Evolutionary conservation across 495 filamentous ascomycete genomes (phyloP).

Genomic region (Lasiosphaeriaceae sp.): DNA sequence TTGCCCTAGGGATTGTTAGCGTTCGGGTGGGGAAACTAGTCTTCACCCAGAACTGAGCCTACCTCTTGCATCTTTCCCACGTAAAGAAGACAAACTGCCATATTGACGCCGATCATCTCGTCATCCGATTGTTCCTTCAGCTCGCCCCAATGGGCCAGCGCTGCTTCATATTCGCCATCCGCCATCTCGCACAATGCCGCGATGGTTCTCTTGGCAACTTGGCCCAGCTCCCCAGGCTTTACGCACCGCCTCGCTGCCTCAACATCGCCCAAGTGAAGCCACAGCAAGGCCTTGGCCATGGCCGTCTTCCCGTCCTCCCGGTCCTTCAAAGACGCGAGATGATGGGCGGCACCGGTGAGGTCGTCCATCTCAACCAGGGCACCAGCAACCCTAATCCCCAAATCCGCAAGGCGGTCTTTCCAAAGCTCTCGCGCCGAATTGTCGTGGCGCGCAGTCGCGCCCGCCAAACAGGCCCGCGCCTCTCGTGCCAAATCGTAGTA

Average conservation of each 20-base stretch:
- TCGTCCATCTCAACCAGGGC: constrained; percentile 90
- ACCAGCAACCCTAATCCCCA: constrained; percentile 75
- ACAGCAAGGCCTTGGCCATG: constrained; percentile 59
- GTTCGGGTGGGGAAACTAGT: neutral
- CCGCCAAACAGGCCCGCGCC: constrained; percentile 53
- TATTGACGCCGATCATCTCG: constrained; percentile 69
- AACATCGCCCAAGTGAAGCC: constrained; percentile 72
- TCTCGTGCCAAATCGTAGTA: constrained; percentile 86
- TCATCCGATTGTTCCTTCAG: constrained; percentile 44
- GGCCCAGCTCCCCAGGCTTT: constrained; percentile 15
- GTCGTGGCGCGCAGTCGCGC: constrained; percentile 31
- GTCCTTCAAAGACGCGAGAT: constrained; percentile 50
- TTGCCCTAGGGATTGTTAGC: constrained; percentile 44
- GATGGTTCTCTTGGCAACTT: constrained; percentile 40
- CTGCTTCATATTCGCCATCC: constrained; percentile 66
- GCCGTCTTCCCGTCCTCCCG: constrained; percentile 31
- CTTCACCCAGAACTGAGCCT: constrained; percentile 14
- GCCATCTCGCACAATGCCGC: constrained; percentile 69
- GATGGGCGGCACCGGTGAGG: constrained; percentile 65
- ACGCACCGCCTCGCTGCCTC: constrained; percentile 58
- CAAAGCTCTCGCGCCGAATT: constrained; percentile 55
- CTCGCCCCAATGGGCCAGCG: constrained; percentile 59
- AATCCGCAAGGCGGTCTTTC: constrained; percentile 63
- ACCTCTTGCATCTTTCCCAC: constrained; percentile 72
- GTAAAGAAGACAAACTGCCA: constrained; percentile 80